Percentiles rank a stretch among this genome's conserved stretches.
Evolutionary conservation across 163 green algal species (phyloP).

Genomic region (Volvox carteri): DNA sequence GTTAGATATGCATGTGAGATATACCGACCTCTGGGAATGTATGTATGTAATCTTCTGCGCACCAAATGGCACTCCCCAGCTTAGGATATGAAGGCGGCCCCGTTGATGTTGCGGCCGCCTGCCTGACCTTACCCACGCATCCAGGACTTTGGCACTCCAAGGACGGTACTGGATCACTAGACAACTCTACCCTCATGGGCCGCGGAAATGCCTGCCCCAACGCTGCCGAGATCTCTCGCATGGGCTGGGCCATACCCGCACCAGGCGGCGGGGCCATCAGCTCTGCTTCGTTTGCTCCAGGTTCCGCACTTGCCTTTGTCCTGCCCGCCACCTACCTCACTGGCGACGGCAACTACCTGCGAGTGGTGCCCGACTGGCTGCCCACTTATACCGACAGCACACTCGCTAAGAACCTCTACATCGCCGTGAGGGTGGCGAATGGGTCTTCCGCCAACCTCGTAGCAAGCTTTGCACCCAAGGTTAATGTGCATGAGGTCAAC

Average conservation of each 20-base stretch:
- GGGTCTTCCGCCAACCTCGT: background rate
- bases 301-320: background rate
- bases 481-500: conserved; percentile 9
- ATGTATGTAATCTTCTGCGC: background rate
- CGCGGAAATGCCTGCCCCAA: conserved; percentile 32
- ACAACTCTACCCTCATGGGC: conserved; percentile 31
- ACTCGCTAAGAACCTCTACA: conserved; percentile 17
- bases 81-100: background rate
- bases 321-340: conserved; percentile 24
- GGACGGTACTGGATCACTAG: no score
- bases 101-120: background rate
- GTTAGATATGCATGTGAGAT: background rate
- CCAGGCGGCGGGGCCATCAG: background rate
- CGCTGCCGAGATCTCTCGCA: background rate
- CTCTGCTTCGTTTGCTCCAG: background rate
- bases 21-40: background rate
- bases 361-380: conserved; percentile 16
- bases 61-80: no score
- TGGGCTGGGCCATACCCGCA: conserved; percentile 5
- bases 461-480: background rate
- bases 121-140: background rate
- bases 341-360: conserved; percentile 19
- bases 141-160: conserved; percentile 1
- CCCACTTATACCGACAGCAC: background rate
- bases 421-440: background rate